Conservation (phyloP, 2,329 filamentous ascomycete genomes). For the Colletotrichum endophyticum region DNA sequence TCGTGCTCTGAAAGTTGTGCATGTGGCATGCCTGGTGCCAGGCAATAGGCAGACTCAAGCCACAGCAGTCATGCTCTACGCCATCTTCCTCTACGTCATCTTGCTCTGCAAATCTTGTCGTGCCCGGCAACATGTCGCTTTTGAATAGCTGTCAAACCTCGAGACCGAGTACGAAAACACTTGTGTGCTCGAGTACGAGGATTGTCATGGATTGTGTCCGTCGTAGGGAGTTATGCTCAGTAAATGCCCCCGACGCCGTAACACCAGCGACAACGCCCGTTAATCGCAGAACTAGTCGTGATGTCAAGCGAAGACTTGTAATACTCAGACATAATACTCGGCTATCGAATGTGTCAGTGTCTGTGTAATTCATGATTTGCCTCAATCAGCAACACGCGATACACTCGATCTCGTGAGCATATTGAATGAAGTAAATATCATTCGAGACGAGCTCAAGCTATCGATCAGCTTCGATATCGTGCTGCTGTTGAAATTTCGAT, state of each 20-base stretch:
- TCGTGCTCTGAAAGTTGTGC: not conserved
- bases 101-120: not conserved
- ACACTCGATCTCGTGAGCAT: not conserved
- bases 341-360: not conserved
- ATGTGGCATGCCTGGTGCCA: not conserved
- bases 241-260: not conserved
- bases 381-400: not conserved
- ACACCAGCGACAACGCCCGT: not conserved
- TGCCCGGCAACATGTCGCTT: not conserved
- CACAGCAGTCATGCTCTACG: not conserved
- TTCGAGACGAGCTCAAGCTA: not conserved
- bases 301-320: not conserved
- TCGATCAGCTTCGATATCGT: not conserved
- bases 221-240: not conserved
- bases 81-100: too few species aligned
- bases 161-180: not conserved
- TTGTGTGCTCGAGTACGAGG: not conserved
- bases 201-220: not conserved
- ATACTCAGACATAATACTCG: not conserved
- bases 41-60: not conserved
- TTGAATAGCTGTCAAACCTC: fast-evolving
- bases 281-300: not conserved
- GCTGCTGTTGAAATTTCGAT: not conserved
- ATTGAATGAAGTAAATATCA: not conserved
- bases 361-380: not conserved